Percentiles rank a stretch among this genome's conserved stretches.
Conservation (phyloP, 208 protist species). For the Naegleria gruberi region DNA sequence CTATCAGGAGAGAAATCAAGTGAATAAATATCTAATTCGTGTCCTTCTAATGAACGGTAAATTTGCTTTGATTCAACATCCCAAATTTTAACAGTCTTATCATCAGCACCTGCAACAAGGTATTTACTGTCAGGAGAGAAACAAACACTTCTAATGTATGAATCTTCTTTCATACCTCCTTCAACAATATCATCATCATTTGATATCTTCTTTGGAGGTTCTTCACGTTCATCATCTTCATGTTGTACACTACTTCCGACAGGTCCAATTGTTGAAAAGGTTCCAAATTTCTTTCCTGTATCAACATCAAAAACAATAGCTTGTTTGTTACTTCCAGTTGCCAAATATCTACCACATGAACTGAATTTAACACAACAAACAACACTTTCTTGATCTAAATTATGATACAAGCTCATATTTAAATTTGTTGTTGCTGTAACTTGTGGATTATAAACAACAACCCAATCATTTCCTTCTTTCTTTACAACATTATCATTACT, state of each 20-base stretch:
- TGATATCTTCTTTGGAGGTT: not conserved
- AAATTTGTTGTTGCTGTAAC: not conserved
- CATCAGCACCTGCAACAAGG: constrained; percentile 72
- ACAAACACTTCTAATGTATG: constrained; percentile 55
- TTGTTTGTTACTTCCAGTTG: constrained; percentile 20
- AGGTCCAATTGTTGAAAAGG: not conserved
- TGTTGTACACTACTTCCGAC: not conserved
- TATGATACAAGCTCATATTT: not conserved
- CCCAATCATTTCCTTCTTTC: constrained; percentile 20
- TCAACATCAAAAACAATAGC: constrained; percentile 9
- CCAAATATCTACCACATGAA: constrained; percentile 5
- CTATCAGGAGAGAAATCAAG: constrained; percentile 53
- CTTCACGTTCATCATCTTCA: not conserved
- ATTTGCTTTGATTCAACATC: not conserved
- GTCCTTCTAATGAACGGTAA: constrained; percentile 36
- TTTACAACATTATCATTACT: not conserved
- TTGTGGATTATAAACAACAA: constrained; percentile 16
- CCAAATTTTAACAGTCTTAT: constrained; percentile 74
- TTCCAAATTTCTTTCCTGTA: not conserved
- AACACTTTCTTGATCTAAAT: constrained; percentile 21
- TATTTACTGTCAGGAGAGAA: constrained; percentile 53
- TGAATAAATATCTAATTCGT: constrained; percentile 59
- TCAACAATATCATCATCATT: not conserved
- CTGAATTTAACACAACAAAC: constrained; percentile 26
- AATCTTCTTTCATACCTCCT: not conserved